These are phyloP conservation scores for Nitzschia palea DNA, from an alignment of 108 stramenopile species.

Conservation along the genomic window DNA sequence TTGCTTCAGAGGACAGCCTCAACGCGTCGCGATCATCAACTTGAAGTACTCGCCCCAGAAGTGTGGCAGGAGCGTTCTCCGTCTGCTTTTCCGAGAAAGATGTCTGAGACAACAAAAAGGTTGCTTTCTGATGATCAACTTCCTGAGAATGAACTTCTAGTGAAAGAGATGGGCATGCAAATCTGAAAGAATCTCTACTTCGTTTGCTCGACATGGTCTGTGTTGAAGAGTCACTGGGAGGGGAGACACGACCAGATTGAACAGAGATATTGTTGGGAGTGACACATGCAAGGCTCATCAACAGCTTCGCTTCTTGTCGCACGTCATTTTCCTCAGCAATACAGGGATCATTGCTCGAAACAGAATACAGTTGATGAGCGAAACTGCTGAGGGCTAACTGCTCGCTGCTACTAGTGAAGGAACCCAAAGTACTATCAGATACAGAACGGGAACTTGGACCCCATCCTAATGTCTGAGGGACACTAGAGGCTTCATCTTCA, in stretches of 20 bases:
- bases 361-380: slow-evolving; percentile 52
- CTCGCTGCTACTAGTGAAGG: slow-evolving; percentile 38
- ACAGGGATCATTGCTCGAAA: slow-evolving; percentile 44
- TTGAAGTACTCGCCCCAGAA: slow-evolving; percentile 60
- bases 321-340: slow-evolving; percentile 52
- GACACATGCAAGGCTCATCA: slow-evolving; percentile 73
- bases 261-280: slow-evolving; percentile 9
- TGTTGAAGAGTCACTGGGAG: slow-evolving; percentile 30
- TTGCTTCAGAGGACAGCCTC: slow-evolving; percentile 61
- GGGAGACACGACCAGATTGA: slow-evolving; percentile 24
- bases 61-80: slow-evolving; percentile 35
- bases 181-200: slow-evolving; percentile 28
- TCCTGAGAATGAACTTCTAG: slow-evolving; percentile 26
- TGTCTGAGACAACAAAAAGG: neutral
- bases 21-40: slow-evolving; percentile 72
- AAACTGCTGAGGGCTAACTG: slow-evolving; percentile 66
- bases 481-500: neutral
- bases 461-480: slow-evolving; percentile 1
- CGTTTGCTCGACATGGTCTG: slow-evolving; percentile 4
- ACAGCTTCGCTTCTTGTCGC: slow-evolving; percentile 70
- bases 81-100: neutral
- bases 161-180: slow-evolving; percentile 68
- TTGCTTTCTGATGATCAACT: neutral
- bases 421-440: slow-evolving; percentile 6
- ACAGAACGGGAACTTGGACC: neutral